phyloP scores from a whole-genome alignment of 2,329 filamentous ascomycete species.

The Verticillium isaacii region DNA sequence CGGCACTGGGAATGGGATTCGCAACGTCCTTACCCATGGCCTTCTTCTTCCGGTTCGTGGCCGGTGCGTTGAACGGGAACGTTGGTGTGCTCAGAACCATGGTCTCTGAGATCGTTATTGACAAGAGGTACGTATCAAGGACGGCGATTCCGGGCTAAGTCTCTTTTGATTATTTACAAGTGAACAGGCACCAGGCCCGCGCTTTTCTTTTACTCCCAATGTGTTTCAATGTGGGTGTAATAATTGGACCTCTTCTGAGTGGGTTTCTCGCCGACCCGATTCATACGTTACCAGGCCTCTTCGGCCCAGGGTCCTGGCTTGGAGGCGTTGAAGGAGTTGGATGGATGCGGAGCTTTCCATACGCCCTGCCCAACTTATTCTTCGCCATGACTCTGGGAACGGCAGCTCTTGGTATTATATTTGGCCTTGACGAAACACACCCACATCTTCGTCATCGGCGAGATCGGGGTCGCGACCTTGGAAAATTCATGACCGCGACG shows the following conservation, averaged over 20 bases:
- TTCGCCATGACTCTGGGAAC: constrained; percentile 9
- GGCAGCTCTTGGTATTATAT: constrained; percentile 13
- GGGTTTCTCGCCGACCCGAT: constrained; percentile 18
- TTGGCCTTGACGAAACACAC: constrained; percentile 18
- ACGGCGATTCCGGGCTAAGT: no score
- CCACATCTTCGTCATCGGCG: constrained; percentile 4
- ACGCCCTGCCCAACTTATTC: constrained; percentile 16
- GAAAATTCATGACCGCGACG: not conserved
- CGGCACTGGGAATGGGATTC: constrained; percentile 68
- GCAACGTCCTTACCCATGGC: constrained; percentile 49
- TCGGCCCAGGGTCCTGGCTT: constrained; percentile 14
- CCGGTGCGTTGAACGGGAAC: constrained; percentile 16
- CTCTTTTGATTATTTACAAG: not conserved
- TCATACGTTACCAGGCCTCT: constrained; percentile 10
- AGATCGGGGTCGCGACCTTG: constrained; percentile 8
- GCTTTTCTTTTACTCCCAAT: constrained; percentile 16
- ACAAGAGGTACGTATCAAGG: constrained; percentile 9
- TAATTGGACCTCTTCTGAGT: constrained; percentile 17
- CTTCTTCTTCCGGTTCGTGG: constrained; percentile 14
- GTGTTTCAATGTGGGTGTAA: constrained; percentile 17
- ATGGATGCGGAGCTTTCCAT: constrained; percentile 17
- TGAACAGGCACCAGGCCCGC: constrained; percentile 6
- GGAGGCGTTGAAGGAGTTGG: constrained; percentile 11
- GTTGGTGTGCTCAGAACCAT: constrained; percentile 16
- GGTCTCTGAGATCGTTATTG: constrained; percentile 15